A percentile compares a stretch with the other conserved stretches of the same genome.
phyloP scores from a whole-genome alignment of 1,284 basidiomycete genomes.

The Microstroma glucosiphilum region DNA sequence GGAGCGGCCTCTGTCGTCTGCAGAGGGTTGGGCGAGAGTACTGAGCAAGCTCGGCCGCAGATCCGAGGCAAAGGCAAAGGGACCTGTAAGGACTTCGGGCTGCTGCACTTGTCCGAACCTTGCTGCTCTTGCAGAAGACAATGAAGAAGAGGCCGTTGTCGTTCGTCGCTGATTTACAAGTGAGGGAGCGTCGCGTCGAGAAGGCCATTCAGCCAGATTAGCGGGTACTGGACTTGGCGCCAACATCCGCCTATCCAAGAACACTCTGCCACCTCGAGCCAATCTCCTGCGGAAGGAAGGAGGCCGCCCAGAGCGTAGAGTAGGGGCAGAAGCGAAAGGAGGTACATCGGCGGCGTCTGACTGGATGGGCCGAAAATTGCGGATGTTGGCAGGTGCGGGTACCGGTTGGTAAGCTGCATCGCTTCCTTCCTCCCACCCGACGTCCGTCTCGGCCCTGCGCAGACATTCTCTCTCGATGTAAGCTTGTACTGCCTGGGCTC shows the following conservation, averaged over 20 bases:
- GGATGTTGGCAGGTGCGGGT: conserved; percentile 29
- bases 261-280: conserved; percentile 46
- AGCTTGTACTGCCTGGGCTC: conserved; percentile 41
- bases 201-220: conserved; percentile 41
- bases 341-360: conserved; percentile 22
- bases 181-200: background rate
- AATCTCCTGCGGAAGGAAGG: conserved; percentile 47
- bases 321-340: conserved; percentile 22
- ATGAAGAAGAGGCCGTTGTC: conserved; percentile 1
- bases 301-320: conserved; percentile 37
- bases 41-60: conserved; percentile 30
- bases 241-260: conserved; percentile 43
- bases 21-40: conserved; percentile 12
- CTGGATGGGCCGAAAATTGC: conserved; percentile 45
- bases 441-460: conserved; percentile 36
- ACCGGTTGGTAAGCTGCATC: conserved; percentile 45
- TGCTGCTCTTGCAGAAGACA: background rate
- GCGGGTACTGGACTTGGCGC: conserved; percentile 43
- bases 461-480: conserved; percentile 47
- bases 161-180: background rate
- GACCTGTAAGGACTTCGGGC: conserved; percentile 20
- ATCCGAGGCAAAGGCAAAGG: conserved; percentile 40
- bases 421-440: conserved; percentile 46
- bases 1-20: background rate
- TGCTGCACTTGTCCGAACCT: conserved; percentile 6